Conservation (phyloP, 78 protist species). For the Blattamonas nauphoetae region DNA sequence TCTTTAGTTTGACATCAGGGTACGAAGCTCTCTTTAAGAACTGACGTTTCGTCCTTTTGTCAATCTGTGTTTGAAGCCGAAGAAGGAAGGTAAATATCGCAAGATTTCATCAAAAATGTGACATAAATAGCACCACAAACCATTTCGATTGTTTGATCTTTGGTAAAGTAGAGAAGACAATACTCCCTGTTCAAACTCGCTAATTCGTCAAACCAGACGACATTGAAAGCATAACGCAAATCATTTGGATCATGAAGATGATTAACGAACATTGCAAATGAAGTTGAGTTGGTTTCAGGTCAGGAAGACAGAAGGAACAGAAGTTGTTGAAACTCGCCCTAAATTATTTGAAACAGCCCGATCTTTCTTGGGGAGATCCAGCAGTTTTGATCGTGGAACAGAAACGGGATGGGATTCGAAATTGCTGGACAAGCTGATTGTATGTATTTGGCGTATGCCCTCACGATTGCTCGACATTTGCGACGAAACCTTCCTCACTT, state of each 20-base stretch:
- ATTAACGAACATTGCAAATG: neutral
- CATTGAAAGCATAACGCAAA: constrained; percentile 33
- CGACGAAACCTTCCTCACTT: neutral
- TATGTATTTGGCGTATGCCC: neutral
- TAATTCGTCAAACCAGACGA: constrained; percentile 40
- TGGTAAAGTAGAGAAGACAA: constrained; percentile 30
- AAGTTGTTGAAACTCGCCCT: too few species aligned
- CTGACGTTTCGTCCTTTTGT: constrained; percentile 30
- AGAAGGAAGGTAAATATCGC: neutral
- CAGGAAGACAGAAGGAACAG: too few species aligned
- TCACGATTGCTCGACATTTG: neutral
- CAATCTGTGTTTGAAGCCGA: constrained; percentile 23
- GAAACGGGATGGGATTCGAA: neutral
- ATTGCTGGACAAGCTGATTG: neutral
- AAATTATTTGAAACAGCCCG: too few species aligned
- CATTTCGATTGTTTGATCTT: constrained; percentile 54
- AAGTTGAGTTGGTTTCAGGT: too few species aligned
- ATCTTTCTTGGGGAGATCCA: too few species aligned
- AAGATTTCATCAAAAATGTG: neutral
- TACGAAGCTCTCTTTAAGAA: constrained; percentile 45
- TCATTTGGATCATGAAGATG: neutral
- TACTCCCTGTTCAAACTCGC: constrained; percentile 39
- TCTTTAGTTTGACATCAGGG: constrained; percentile 17
- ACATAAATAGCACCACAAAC: neutral
- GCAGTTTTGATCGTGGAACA: too few species aligned